These are phyloP conservation scores for Leishmania amazonensis DNA, from an alignment of 208 protist genomes.

Conservation along the genomic window DNA sequence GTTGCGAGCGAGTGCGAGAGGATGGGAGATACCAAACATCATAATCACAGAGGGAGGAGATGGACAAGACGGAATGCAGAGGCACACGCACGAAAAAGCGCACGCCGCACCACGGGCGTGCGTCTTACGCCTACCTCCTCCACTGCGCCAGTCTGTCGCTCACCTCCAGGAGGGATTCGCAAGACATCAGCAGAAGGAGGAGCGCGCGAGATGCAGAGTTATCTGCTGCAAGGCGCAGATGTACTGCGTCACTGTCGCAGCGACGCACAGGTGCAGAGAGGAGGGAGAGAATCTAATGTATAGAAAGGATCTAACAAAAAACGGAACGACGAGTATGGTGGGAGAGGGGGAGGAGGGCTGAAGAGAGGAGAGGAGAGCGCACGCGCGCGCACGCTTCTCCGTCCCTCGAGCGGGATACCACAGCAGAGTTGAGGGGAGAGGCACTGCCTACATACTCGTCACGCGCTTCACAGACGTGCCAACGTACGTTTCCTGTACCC, in stretches of 20 bases:
- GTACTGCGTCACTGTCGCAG: not conserved
- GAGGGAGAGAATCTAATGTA: not conserved
- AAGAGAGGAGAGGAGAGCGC: not conserved
- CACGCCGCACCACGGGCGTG: not conserved
- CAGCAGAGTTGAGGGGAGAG: not conserved
- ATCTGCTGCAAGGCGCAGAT: not conserved
- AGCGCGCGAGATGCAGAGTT: not conserved
- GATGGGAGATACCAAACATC: not conserved
- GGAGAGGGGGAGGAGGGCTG: not conserved
- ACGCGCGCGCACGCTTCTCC: not conserved
- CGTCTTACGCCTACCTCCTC: not conserved
- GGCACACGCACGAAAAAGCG: not conserved
- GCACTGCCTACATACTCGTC: conserved; percentile 41
- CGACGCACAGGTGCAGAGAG: not conserved
- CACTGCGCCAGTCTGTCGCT: not conserved
- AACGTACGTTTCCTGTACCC: conserved; percentile 89
- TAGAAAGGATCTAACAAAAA: not conserved
- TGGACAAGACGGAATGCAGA: not conserved
- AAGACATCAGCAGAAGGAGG: not conserved
- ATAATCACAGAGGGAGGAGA: not conserved
- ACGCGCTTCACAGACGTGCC: conserved; percentile 80
- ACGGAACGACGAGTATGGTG: not conserved
- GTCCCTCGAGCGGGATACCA: not conserved
- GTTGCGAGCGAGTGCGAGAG: not conserved
- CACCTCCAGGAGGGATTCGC: not conserved